Base-by-base conservation (phyloP, 805 yeast genomes). In the Suhomyces pyralidae region DNA sequence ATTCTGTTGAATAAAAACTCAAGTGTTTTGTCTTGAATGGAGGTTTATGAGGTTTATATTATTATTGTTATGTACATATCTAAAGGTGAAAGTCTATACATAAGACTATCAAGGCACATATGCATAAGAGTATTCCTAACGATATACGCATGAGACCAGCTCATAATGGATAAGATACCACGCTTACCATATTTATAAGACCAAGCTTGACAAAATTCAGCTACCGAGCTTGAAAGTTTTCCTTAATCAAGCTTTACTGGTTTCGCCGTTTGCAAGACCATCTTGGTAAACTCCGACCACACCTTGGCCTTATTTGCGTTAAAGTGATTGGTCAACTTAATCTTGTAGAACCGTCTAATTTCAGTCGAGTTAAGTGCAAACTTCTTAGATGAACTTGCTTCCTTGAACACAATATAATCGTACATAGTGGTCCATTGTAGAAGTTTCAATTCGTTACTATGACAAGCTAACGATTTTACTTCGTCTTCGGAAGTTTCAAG, bases 371-470 rank as follows among this genome's bases (percentile, higher is more conserved):
- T 20, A 4, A 56, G 32, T 1, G 49, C 51, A 20, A 51, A 26
- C 17, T 8, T 43, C 45, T 7, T 28, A 4, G 51, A 28, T 9
- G 38, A 15, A 7, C 32, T 36, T 12, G 48, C 50, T 9, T 50
- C 47, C 7, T 12, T 38, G 8, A 61, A 49, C 0, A 59, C 46
- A n/a, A 77, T 43, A 42, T 60, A 70, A 43, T 76, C 79, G 57
- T 67, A 76, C 30, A 68, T 44, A 0, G 76, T 65, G 2, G 74
- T 62, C 52, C 68, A 59, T 54, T 67, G 62, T 7, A 76, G 56
- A 5, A 78, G 57, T n/a, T 66, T 64, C 3, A 68, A 46, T 54
- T 79, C 82, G 34, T 62, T 60, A 63, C 63, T 1, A 71, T 64
- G 3, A 52, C 47, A 26, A 2, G 45, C 8, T 40, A 51, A 25